These are phyloP conservation scores for Hydnum rufescens DNA, from an alignment of 768 basidiomycete genomes.

Conservation along the genomic window DNA sequence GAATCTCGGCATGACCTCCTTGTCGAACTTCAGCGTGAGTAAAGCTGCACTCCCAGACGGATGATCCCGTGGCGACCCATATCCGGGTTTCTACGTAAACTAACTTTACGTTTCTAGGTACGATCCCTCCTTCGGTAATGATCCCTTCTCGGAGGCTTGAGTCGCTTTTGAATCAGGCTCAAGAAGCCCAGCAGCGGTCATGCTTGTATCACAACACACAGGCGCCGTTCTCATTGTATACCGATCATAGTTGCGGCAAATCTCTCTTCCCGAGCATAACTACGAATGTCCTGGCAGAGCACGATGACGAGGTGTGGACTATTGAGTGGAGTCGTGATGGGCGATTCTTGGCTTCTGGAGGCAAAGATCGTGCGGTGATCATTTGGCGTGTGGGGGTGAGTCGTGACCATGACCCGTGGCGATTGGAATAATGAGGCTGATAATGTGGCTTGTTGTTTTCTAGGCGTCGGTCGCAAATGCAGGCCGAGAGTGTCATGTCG, in stretches of 20 bases:
- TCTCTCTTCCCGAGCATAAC: conserved; percentile 69
- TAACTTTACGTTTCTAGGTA: conserved; percentile 27
- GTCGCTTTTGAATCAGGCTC: conserved; percentile 70
- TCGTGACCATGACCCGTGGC: conserved; percentile 8
- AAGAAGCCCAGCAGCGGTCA: conserved; percentile 51
- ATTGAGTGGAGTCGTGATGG: conserved; percentile 91
- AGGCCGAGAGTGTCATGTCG: conserved; percentile 37
- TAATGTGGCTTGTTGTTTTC: neutral
- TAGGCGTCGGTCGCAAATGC: neutral
- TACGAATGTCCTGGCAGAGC: conserved; percentile 67
- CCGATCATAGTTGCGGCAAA: conserved; percentile 68
- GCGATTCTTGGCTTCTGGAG: conserved; percentile 61
- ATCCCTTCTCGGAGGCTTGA: conserved; percentile 78
- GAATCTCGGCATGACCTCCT: conserved; percentile 60
- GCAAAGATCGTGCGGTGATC: conserved; percentile 71
- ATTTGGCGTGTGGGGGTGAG: conserved; percentile 76
- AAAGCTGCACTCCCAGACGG: neutral
- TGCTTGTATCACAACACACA: conserved; percentile 69
- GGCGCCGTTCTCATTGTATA: conserved; percentile 62
- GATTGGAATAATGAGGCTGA: neutral
- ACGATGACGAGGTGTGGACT: conserved; percentile 90
- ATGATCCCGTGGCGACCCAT: neutral
- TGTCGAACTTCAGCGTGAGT: conserved; percentile 57
- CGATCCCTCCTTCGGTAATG: conserved; percentile 82
- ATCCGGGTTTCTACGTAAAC: neutral